Evolutionary conservation across 2,329 filamentous ascomycete species (phyloP), one percentile per base, ranked within the genome.

Genomic region (Aspergillus puulaauensis): DNA sequence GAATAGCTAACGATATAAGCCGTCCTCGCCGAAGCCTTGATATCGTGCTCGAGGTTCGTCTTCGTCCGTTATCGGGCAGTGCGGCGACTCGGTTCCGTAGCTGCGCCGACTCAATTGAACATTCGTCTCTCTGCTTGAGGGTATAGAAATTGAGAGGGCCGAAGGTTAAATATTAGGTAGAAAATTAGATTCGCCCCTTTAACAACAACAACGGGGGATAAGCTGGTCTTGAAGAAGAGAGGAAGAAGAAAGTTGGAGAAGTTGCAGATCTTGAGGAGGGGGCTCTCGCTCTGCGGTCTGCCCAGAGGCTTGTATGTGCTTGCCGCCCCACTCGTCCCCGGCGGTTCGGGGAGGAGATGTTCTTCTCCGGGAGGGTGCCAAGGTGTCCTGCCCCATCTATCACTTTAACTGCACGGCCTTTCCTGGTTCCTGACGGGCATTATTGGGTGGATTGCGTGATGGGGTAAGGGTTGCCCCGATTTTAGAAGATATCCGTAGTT

Each of bases 11-110:
- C 27, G 9, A 9, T 31, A 9, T 31, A 11, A 31, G 27, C 9
- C 27, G 27, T 11, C 27, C 27, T 31, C 27, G 27, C 27, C 9
- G 8, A 31, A 31, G 27, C 27, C 9, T 11, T 31, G 27, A 8
- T 31, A 31, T 31, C 9, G 23, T 24, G 23, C 23, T 7, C 23
- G 23, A 33, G 14, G 39, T 47, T 19, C 21, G 14, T 47, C n/a
- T 44, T 17, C 47, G 53, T 58, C 60, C 60, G 58, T 56, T 61
- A 59, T 63, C 58, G 58, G 61, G 55, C 27, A 31, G 15, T 45
- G 23, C 48, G 33, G 31, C 49, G 21, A 31, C 11, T 43, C 11
- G 51, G 23, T 31, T 14, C 21, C 5, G 43, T 24, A 54, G 43
- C 19, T 40, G 21, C 23, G 37, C 7, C 23, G 15, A 11, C 4